Evolutionary conservation across 192 early-diverging fungal species (phyloP), one percentile per base, ranked within the genome.

Genomic region (Coemansia sp.): DNA sequence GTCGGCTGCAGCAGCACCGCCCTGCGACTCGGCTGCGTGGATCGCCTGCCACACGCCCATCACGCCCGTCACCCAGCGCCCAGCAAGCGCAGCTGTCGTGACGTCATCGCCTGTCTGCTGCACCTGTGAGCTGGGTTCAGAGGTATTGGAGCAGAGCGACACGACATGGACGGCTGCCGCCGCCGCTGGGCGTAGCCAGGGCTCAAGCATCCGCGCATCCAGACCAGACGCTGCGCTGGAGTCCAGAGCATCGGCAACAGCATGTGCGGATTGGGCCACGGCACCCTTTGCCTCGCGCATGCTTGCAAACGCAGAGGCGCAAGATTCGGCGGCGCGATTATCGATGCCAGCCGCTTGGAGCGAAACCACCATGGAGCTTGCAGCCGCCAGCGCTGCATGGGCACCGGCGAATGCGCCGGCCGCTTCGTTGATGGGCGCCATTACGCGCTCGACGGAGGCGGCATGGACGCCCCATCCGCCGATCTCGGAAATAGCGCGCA

Each of bases 11-110:
- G n/a, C 41, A 0, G 44, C 53, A 19, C 19, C 25, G 42, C 42
- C 63, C 59, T 66, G 57, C 44, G 58, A 8, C 53, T 79, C 70
- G n/a, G 76, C 76, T 7, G n/a, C 48, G 37, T 53, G 22, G 14
- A 79, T 63, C 1, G 62, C 50, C 56, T 79, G 76, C 76, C 76
- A 79, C 33, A 62, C 70, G 55, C 68, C 52, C 76, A 79, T 69
- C 15, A 73, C 70, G 2, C 65, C 71, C 0, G 71, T 79, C 0
- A 57, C 60, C 76, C 70, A 72, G 56, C 65, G 70, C 6, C 63
- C 76, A 6, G 67, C 65, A 2, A 63, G 38, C 7, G 50, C 66
- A 2, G 75, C 45, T 11, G 10, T 1, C 44, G 25, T 48, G 45
- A 1, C 41, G n/a, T n/a, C 4, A n/a, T 22, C 19, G 45, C 45